Evolutionary conservation across 768 basidiomycete species (phyloP).

Genomic region (Trametes cingulata): DNA sequence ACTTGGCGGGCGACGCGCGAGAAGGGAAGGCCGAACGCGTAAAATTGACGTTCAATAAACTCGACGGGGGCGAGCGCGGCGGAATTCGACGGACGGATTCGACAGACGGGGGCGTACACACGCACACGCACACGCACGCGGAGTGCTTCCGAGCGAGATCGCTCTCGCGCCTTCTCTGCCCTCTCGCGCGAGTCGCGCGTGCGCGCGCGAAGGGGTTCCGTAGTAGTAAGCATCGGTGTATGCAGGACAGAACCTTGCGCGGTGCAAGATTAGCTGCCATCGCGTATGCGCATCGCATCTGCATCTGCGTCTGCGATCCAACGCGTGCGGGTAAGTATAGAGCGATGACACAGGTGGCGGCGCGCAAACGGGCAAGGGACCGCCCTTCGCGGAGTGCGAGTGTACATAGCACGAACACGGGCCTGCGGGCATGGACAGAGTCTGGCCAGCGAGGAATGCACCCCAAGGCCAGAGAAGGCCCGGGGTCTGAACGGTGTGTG

Average conservation of each 20-base stretch:
- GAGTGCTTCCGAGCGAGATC: conserved; percentile 4
- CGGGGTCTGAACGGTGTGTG: conserved; percentile 16
- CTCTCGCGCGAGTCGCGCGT: not conserved
- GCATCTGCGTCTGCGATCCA: not conserved
- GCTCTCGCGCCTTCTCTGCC: not conserved
- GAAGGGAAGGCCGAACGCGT: conserved; percentile 14
- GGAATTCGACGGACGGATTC: not conserved
- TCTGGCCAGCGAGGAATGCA: conserved; percentile 14
- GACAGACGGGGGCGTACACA: not conserved
- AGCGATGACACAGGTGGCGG: not conserved
- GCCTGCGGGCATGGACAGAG: conserved; percentile 4
- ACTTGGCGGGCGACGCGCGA: conserved; percentile 13
- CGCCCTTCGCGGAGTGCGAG: conserved; percentile 10
- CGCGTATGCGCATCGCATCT: no score
- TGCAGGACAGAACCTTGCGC: not conserved
- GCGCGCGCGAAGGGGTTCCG: not conserved
- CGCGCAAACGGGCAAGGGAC: not conserved
- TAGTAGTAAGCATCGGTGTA: no score
- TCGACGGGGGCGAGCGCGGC: not conserved
- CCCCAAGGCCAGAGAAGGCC: conserved; percentile 16
- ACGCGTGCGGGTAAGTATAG: not conserved
- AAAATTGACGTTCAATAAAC: conserved; percentile 12
- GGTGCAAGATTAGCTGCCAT: conserved; percentile 1
- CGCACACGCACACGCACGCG: not conserved
- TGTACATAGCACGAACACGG: not conserved